These are phyloP conservation scores for Fusarium incarnatum DNA, from an alignment of 2,329 filamentous ascomycete genomes.

Conservation along the genomic window DNA sequence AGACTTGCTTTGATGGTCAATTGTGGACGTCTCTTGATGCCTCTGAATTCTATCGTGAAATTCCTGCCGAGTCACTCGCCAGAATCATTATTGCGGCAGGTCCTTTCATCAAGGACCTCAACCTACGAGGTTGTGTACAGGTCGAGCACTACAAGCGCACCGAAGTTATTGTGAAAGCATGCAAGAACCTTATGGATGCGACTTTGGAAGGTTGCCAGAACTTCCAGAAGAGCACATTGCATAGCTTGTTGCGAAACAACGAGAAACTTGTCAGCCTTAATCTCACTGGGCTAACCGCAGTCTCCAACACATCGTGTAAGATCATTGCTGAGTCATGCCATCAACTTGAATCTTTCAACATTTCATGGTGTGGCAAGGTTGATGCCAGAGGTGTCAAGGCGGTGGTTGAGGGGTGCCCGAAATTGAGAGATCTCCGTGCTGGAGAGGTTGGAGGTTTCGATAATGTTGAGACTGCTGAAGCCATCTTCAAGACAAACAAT, in stretches of 20 bases:
- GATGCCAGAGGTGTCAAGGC: constrained; percentile 79
- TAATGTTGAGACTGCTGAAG: constrained; percentile 75
- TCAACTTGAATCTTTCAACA: constrained; percentile 84
- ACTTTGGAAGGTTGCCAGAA: constrained; percentile 92
- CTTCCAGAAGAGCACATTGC: constrained; percentile 80
- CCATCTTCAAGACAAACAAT: constrained; percentile 82
- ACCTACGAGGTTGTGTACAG: constrained; percentile 91
- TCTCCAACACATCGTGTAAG: constrained; percentile 86
- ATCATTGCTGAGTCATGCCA: constrained; percentile 86
- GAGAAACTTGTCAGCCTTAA: constrained; percentile 84
- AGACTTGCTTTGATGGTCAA: constrained; percentile 93
- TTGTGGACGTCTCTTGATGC: constrained; percentile 89
- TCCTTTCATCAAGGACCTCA: constrained; percentile 90
- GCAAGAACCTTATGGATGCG: constrained; percentile 86
- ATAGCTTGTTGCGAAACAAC: constrained; percentile 80
- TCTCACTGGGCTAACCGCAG: constrained; percentile 81
- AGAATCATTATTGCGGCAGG: constrained; percentile 88
- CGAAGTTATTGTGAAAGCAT: constrained; percentile 83
- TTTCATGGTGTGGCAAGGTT: constrained; percentile 93
- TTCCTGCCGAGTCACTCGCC: constrained; percentile 83
- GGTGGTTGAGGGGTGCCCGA: constrained; percentile 78
- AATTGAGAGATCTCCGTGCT: constrained; percentile 81
- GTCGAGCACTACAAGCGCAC: constrained; percentile 83
- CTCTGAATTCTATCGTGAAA: constrained; percentile 86
- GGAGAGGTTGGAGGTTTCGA: constrained; percentile 86